A percentile compares a stretch with the other conserved stretches of the same genome.
Evolutionary conservation across 2,329 filamentous ascomycete genomes (phyloP).

Genomic region (Xylariaceae sp.): DNA sequence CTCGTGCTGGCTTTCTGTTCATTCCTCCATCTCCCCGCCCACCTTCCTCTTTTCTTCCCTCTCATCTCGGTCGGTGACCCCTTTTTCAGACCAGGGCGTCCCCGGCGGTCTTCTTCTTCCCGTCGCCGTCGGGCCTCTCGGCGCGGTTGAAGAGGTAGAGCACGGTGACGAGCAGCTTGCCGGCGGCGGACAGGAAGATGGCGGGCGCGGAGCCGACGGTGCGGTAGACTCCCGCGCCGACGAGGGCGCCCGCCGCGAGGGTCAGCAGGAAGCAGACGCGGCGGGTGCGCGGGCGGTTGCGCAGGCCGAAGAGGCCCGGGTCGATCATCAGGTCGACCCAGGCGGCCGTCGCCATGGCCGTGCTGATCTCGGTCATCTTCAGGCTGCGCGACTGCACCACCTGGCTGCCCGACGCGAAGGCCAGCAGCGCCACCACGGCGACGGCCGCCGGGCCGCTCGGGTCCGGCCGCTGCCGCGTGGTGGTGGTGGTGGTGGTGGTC

Average conservation of each 20-base stretch:
- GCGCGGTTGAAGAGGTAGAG: conserved; percentile 36
- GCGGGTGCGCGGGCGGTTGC: conserved; percentile 43
- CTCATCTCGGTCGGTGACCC: too few relatives aligned
- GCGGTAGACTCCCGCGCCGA: conserved; percentile 43
- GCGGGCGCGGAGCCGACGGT: conserved; percentile 34
- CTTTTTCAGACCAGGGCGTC: too few relatives aligned
- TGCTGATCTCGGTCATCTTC: conserved; percentile 53
- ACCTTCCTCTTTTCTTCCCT: too few relatives aligned
- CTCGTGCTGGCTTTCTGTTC: too few relatives aligned
- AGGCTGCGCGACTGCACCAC: conserved; percentile 50
- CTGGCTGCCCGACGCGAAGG: conserved; percentile 49
- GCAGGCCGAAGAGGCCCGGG: conserved; percentile 34
- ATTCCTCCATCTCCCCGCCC: too few relatives aligned
- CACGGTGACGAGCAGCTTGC: conserved; percentile 37
- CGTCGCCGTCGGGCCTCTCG: conserved; percentile 28
- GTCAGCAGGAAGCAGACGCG: conserved; percentile 40
- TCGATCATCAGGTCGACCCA: conserved; percentile 55
- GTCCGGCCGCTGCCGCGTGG: too few relatives aligned
- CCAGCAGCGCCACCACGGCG: conserved; percentile 41
- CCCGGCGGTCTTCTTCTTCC: conserved; percentile 11
- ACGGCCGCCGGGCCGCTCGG: conserved; percentile 34
- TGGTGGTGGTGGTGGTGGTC: too few relatives aligned
- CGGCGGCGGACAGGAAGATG: conserved; percentile 34
- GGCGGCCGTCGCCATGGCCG: conserved; percentile 57
- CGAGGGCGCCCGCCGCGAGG: conserved; percentile 40